Evolutionary conservation across 2,329 filamentous ascomycete genomes (phyloP).

Genomic region (Aspergillus costaricaensis): DNA sequence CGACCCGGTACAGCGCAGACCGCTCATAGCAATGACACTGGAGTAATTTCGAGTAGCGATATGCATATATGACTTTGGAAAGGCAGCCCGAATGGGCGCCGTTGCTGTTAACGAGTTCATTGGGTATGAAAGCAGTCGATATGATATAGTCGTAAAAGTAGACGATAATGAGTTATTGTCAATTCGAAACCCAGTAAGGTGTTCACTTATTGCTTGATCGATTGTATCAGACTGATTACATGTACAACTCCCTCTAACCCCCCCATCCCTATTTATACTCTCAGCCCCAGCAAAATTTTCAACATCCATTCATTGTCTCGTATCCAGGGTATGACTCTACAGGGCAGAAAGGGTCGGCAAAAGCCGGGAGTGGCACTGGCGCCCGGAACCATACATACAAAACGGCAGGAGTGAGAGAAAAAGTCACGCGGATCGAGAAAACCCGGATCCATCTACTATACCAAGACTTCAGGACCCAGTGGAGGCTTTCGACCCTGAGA

Average conservation of each 20-base stretch:
- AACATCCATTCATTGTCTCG: not conserved
- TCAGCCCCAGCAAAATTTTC: not conserved
- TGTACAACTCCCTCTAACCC: not conserved
- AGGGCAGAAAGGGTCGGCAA: conserved; percentile 13
- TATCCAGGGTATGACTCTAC: not conserved
- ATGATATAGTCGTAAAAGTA: not conserved
- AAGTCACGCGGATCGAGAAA: conserved; percentile 9
- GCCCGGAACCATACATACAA: conserved; percentile 1
- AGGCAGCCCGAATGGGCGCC: conserved; percentile 31
- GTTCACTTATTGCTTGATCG: not conserved
- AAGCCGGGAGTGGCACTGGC: conserved; percentile 19
- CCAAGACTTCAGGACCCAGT: not conserved
- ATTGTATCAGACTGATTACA: not conserved
- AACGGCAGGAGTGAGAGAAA: not conserved
- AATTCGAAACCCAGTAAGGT: too few relatives aligned
- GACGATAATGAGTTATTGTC: too few relatives aligned
- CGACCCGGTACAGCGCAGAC: conserved; percentile 25
- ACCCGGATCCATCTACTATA: not conserved
- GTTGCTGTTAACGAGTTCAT: conserved; percentile 35
- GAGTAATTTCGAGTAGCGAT: conserved; percentile 29
- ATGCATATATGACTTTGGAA: conserved; percentile 30
- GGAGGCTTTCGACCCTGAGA: not conserved
- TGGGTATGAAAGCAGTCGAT: conserved; percentile 4
- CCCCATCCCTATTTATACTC: not conserved
- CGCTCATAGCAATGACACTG: conserved; percentile 24